Evolutionary conservation across 2,329 filamentous ascomycete species (phyloP).

Genomic region (Xylariaceae sp.): DNA sequence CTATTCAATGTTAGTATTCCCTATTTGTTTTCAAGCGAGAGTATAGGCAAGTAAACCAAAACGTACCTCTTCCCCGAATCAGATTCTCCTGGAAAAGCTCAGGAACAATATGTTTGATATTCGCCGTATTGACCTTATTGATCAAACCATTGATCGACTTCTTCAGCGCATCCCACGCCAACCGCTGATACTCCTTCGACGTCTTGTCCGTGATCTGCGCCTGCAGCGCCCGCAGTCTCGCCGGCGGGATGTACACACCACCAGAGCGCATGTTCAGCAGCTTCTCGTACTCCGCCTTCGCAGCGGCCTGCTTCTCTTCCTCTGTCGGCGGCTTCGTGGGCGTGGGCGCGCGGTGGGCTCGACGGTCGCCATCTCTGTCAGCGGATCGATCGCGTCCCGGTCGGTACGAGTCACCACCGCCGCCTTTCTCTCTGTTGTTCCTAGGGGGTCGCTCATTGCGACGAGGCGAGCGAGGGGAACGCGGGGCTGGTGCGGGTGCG

Average conservation of each 20-base stretch:
- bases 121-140: slow-evolving; percentile 97
- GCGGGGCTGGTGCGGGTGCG: slow-evolving; percentile 19
- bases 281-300: slow-evolving; percentile 91
- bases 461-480: slow-evolving; percentile 33
- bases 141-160: slow-evolving; percentile 98
- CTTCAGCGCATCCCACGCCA: slow-evolving; percentile 98
- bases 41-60: neutral
- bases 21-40: too few species aligned
- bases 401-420: slow-evolving; percentile 45
- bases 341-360: slow-evolving; percentile 24
- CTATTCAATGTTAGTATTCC: slow-evolving; percentile 7
- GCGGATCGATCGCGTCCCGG: slow-evolving; percentile 19
- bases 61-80: slow-evolving; percentile 70
- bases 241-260: slow-evolving; percentile 93
- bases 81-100: slow-evolving; percentile 95
- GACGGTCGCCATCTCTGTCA: slow-evolving; percentile 13
- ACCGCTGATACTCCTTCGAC: slow-evolving; percentile 95
- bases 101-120: slow-evolving; percentile 96
- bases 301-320: slow-evolving; percentile 79
- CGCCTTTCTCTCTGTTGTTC: slow-evolving; percentile 30
- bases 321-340: slow-evolving; percentile 48
- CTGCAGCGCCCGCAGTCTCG: slow-evolving; percentile 82
- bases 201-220: slow-evolving; percentile 95
- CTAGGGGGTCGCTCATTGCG: slow-evolving; percentile 29
- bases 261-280: slow-evolving; percentile 88